Evolutionary conservation across 257 asterid species (phyloP).

Genomic region (Capsicum baccatum): DNA sequence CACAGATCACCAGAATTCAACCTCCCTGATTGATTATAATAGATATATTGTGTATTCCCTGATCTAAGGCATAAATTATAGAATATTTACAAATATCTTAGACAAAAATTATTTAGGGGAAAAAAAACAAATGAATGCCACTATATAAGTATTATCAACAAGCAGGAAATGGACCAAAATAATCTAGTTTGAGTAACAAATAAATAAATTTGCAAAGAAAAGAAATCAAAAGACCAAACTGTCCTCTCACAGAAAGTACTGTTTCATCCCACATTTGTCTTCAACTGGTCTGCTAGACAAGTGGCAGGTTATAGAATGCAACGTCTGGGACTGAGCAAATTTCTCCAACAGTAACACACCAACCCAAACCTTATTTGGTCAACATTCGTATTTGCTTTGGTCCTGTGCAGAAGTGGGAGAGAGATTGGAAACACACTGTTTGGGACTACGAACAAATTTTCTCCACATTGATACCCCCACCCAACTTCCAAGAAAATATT

Average conservation of each 20-base stretch:
- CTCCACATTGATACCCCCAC: background rate
- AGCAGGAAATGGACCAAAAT: background rate
- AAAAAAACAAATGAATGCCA: background rate
- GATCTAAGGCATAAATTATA: background rate
- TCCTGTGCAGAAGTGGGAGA: background rate
- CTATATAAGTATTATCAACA: background rate
- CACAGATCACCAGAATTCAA: background rate
- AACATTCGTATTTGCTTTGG: background rate
- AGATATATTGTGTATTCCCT: background rate
- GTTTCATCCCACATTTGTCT: conserved; percentile 4
- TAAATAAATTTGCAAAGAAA: background rate
- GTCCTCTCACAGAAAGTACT: background rate
- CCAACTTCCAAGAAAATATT: background rate
- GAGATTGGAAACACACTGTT: background rate
- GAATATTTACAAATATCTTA: background rate
- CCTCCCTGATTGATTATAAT: conserved; percentile 1
- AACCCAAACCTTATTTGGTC: background rate
- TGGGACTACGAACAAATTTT: background rate
- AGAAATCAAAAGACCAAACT: conserved; percentile 20
- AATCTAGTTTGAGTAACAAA: background rate
- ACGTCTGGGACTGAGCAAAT: background rate
- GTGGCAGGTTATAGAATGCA: background rate
- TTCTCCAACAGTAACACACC: background rate
- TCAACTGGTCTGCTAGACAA: conserved; percentile 23
- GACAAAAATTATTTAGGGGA: background rate